These are phyloP conservation scores for Umbelopsis sp. DNA, from an alignment of 192 early-diverging fungal genomes.

Conservation along the genomic window DNA sequence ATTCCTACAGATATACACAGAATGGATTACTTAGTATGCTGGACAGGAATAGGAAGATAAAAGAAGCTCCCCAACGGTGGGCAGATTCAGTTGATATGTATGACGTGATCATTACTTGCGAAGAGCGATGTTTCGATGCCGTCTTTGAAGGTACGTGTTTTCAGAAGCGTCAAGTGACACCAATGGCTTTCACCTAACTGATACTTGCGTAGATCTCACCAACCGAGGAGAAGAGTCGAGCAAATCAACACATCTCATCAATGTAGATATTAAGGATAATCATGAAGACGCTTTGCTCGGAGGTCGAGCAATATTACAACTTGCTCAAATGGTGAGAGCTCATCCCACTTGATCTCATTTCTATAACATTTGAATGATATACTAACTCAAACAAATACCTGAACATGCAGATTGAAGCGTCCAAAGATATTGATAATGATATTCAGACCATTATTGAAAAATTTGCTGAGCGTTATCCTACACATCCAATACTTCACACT, in stretches of 20 bases:
- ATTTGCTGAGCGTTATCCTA: conserved; percentile 59
- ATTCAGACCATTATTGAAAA: conserved; percentile 80
- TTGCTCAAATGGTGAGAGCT: conserved; percentile 67
- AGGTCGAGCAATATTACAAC: conserved; percentile 79
- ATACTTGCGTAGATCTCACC: conserved; percentile 63
- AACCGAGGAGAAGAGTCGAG: conserved; percentile 68
- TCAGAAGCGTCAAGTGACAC: background rate
- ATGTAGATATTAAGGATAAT: conserved; percentile 96
- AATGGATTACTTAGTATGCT: conserved; percentile 92
- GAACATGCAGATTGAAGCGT: conserved; percentile 53
- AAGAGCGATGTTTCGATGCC: conserved; percentile 92
- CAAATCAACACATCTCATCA: conserved; percentile 87
- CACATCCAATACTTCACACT: conserved; percentile 62
- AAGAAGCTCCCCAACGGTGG: conserved; percentile 86
- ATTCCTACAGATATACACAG: conserved; percentile 66
- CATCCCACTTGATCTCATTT: background rate
- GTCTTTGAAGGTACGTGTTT: conserved; percentile 78
- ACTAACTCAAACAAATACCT: background rate
- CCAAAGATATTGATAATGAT: conserved; percentile 80
- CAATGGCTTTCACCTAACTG: background rate
- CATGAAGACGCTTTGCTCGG: conserved; percentile 85
- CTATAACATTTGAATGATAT: too few relatives aligned
- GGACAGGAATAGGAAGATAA: conserved; percentile 93
- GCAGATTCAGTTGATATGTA: conserved; percentile 73
- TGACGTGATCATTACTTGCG: conserved; percentile 96